Conservation (phyloP, 192 early-diverging fungal species). For the Allomyces macrogynus region DNA sequence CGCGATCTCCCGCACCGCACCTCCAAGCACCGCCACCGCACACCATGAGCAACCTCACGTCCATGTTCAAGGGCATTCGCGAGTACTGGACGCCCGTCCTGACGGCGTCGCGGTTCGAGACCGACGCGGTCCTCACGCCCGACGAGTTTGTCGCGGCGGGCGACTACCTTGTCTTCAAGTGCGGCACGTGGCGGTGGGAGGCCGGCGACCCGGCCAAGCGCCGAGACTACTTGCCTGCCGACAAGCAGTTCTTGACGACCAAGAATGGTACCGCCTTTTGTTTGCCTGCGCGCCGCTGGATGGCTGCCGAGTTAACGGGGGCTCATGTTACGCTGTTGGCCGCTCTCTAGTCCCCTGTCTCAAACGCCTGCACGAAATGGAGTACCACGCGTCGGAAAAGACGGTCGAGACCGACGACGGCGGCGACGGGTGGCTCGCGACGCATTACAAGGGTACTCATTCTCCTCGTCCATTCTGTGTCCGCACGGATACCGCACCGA, state of each 20-base stretch:
- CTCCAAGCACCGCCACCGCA: neutral
- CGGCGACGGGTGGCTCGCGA: constrained; percentile 68
- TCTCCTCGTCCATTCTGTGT: too few relatives aligned
- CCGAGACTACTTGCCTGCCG: constrained; percentile 55
- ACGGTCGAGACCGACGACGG: constrained; percentile 36
- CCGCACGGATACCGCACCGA: too few relatives aligned
- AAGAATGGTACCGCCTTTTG: constrained; percentile 39
- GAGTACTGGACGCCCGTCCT: constrained; percentile 88
- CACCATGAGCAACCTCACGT: constrained; percentile 35
- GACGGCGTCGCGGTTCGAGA: constrained; percentile 85
- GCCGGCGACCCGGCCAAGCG: constrained; percentile 50
- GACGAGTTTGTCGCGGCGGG: constrained; percentile 95
- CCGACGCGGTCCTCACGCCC: constrained; percentile 85
- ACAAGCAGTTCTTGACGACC: constrained; percentile 91
- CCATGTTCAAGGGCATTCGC: constrained; percentile 46
- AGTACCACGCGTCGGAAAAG: constrained; percentile 44
- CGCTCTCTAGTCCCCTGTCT: constrained; percentile 55
- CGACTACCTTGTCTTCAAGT: constrained; percentile 95
- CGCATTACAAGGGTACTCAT: constrained; percentile 30
- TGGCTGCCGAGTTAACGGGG: too few relatives aligned
- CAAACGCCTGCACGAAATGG: constrained; percentile 61
- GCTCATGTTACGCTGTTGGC: too few relatives aligned
- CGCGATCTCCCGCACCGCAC: too few relatives aligned
- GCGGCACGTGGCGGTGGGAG: constrained; percentile 92
- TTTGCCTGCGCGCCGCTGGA: neutral